phyloP scores from a whole-genome alignment of 768 basidiomycete genomes.

The Pulveroboletus sp. region DNA sequence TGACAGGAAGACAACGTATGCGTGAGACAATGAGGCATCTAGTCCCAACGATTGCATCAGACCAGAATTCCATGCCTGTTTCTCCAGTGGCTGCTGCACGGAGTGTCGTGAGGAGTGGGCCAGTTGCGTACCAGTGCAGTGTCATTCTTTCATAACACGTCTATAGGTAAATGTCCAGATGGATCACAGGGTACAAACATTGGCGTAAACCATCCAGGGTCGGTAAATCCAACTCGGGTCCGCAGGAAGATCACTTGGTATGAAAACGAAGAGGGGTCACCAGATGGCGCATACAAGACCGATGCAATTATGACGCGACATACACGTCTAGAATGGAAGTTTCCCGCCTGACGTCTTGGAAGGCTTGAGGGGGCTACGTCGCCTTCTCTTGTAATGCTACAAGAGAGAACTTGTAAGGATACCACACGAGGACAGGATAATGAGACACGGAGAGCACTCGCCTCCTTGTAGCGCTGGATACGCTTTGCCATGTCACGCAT shows the following conservation, averaged over 20 bases:
- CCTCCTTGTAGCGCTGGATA: slow-evolving; percentile 61
- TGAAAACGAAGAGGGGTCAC: not conserved
- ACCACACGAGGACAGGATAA: not conserved
- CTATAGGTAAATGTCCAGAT: not conserved
- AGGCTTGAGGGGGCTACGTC: slow-evolving; percentile 56
- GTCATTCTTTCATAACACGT: not conserved
- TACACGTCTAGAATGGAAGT: slow-evolving; percentile 50
- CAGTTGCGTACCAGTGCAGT: not conserved
- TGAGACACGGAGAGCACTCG: slow-evolving; percentile 30
- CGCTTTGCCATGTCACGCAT: slow-evolving; percentile 69
- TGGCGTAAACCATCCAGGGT: too few species aligned
- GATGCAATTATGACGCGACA: slow-evolving; percentile 4
- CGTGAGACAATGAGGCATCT: not conserved
- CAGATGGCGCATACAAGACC: not conserved
- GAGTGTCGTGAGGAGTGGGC: not conserved
- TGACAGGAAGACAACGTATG: not conserved
- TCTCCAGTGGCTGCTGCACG: too few species aligned
- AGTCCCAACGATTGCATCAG: not conserved
- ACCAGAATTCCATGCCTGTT: too few species aligned
- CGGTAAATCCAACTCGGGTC: not conserved
- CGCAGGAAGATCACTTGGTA: not conserved
- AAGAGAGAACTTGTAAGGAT: not conserved
- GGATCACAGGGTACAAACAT: not conserved
- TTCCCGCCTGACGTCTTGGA: slow-evolving; percentile 44
- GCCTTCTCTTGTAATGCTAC: slow-evolving; percentile 36